phyloP scores from a whole-genome alignment of 208 protist species.

The Angomonas deanei region DNA sequence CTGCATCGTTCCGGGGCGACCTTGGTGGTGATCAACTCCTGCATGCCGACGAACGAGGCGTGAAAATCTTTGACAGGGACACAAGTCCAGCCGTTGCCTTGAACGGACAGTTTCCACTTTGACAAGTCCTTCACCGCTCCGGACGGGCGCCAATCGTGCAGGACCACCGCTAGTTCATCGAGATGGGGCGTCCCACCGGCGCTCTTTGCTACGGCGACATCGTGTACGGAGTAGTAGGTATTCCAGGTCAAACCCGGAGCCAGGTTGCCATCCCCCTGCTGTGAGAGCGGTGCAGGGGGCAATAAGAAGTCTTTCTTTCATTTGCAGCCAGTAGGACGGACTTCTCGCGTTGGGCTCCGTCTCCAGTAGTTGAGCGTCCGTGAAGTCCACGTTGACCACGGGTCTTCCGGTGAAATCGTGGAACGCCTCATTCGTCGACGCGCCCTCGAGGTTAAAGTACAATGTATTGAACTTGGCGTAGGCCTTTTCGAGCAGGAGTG shows the following conservation, averaged over 20 bases:
- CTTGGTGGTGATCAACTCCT: conserved; percentile 11
- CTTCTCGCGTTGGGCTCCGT: conserved; percentile 21
- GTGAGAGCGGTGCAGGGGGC: conserved; percentile 16
- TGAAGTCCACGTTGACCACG: conserved; percentile 27
- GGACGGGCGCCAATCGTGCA: conserved; percentile 29
- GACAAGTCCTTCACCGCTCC: conserved; percentile 19
- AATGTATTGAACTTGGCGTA: conserved; percentile 78
- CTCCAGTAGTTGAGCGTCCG: conserved; percentile 6
- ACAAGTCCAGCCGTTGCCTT: conserved; percentile 19
- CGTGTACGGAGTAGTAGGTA: neutral
- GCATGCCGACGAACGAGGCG: conserved; percentile 40
- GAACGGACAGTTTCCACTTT: conserved; percentile 19
- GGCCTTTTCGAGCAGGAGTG: conserved; percentile 72
- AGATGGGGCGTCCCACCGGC: neutral
- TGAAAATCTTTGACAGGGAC: conserved; percentile 44
- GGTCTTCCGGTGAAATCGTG: conserved; percentile 52
- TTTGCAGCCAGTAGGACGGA: conserved; percentile 42
- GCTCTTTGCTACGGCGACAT: neutral
- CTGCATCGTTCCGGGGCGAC: neutral
- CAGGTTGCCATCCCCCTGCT: neutral
- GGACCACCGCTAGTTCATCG: neutral
- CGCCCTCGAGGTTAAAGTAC: conserved; percentile 43
- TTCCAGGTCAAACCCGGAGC: neutral
- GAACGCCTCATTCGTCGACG: conserved; percentile 37
- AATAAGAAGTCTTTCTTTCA: conserved; percentile 28